Evolutionary conservation across 129 eudicot genomes (phyloP).

Genomic region (Lactuca sativa): DNA sequence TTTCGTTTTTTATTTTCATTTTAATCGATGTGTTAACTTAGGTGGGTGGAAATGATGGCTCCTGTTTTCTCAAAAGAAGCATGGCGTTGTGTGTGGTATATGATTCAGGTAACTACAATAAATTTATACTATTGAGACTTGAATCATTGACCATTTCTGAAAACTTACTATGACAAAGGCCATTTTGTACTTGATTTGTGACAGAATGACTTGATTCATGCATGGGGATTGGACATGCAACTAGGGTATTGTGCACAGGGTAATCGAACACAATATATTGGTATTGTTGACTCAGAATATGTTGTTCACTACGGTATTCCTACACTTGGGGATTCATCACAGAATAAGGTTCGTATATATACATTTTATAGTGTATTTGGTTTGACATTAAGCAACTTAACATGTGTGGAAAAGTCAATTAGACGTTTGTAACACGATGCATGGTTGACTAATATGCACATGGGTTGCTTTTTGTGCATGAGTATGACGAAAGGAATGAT

Average conservation of each 20-base stretch:
- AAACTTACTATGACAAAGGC: too few relatives aligned
- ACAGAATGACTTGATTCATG: constrained; percentile 87
- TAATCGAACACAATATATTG: constrained; percentile 63
- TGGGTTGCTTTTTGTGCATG: constrained; percentile 17
- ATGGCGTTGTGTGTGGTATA: constrained; percentile 91
- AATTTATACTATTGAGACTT: neutral
- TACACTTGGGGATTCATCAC: constrained; percentile 69
- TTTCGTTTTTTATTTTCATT: neutral
- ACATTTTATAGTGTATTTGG: neutral
- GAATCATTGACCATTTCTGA: too few relatives aligned
- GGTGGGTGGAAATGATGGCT: constrained; percentile 98
- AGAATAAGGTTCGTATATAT: constrained; percentile 44
- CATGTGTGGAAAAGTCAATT: constrained; percentile 18
- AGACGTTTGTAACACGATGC: constrained; percentile 12
- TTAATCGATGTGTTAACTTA: constrained; percentile 19
- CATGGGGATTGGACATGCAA: constrained; percentile 91
- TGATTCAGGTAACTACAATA: constrained; percentile 75
- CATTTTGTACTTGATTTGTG: neutral
- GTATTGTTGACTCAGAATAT: constrained; percentile 84
- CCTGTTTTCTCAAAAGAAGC: constrained; percentile 88
- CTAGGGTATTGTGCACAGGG: constrained; percentile 94
- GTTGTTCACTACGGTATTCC: constrained; percentile 81
- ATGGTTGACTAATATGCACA: constrained; percentile 36
- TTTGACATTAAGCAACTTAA: neutral
- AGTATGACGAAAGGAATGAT: constrained; percentile 33